Evolutionary conservation across 495 filamentous ascomycete genomes (phyloP).

Genomic region (Trichoderma orchidacearum): DNA sequence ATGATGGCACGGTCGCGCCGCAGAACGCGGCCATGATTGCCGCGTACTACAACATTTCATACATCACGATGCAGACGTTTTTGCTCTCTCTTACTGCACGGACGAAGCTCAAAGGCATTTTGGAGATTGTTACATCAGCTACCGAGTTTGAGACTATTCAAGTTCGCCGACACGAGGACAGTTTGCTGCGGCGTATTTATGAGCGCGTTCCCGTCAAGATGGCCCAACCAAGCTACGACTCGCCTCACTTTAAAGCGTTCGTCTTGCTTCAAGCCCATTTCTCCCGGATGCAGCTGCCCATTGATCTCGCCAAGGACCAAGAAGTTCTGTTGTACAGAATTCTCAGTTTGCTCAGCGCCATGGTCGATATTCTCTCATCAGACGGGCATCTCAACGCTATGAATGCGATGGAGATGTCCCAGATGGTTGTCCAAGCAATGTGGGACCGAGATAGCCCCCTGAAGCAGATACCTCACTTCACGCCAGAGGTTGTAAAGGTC

Average conservation of each 20-base stretch:
- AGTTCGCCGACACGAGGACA: constrained; percentile 86
- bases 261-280: constrained; percentile 95
- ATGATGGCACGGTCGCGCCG: constrained; percentile 80
- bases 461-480: constrained; percentile 96
- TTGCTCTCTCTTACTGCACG: constrained; percentile 80
- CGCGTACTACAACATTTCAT: constrained; percentile 98
- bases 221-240: constrained; percentile 70
- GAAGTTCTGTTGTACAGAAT: constrained; percentile 77
- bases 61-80: constrained; percentile 99
- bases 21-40: constrained; percentile 96
- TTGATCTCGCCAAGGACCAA: constrained; percentile 96
- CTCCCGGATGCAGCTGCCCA: constrained; percentile 87
- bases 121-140: constrained; percentile 94
- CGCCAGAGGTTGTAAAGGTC: constrained; percentile 66
- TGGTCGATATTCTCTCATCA: constrained; percentile 89
- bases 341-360: constrained; percentile 77
- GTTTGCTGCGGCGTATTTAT: constrained; percentile 81
- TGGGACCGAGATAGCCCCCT: constrained; percentile 96
- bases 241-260: constrained; percentile 96
- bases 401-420: constrained; percentile 98
- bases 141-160: constrained; percentile 94
- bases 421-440: constrained; percentile 98
- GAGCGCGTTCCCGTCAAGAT: constrained; percentile 92
- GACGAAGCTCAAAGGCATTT: constrained; percentile 87
- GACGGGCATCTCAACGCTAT: constrained; percentile 95